phyloP scores from a whole-genome alignment of 2,329 filamentous ascomycete species.

The Colletotrichum limetticola region DNA sequence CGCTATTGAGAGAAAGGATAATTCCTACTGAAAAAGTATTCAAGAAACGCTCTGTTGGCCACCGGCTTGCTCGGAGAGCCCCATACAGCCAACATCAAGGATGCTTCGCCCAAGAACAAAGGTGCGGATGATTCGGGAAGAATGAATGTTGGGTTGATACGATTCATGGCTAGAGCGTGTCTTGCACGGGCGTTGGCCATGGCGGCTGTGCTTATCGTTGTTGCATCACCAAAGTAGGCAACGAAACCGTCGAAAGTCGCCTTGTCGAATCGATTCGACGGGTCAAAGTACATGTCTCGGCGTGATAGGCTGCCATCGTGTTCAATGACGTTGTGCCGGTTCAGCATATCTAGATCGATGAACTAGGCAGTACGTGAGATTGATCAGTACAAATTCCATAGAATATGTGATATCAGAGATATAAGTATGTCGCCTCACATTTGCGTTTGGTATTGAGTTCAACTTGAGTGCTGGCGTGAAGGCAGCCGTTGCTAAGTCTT shows the following conservation, averaged over 20 bases:
- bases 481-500: constrained; percentile 49
- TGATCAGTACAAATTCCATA: neutral
- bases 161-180: constrained; percentile 55
- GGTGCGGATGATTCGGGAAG: constrained; percentile 52
- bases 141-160: constrained; percentile 58
- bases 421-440: constrained; percentile 42
- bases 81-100: constrained; percentile 60
- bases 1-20: no score
- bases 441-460: constrained; percentile 55
- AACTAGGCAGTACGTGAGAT: neutral
- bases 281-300: constrained; percentile 60
- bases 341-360: constrained; percentile 49
- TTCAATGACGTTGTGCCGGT: constrained; percentile 58
- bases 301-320: constrained; percentile 61
- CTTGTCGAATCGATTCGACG: constrained; percentile 63
- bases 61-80: constrained; percentile 53
- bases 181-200: constrained; percentile 54
- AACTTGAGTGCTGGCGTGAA: constrained; percentile 52
- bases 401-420: constrained; percentile 29
- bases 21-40: constrained; percentile 57
- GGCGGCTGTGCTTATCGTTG: constrained; percentile 50
- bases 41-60: constrained; percentile 51
- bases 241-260: constrained; percentile 58
- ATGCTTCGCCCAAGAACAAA: constrained; percentile 61
- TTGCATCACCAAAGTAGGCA: constrained; percentile 54